Evolutionary conservation across 1,284 basidiomycete species (phyloP).

Genomic region (Ceratobasidium sp.): DNA sequence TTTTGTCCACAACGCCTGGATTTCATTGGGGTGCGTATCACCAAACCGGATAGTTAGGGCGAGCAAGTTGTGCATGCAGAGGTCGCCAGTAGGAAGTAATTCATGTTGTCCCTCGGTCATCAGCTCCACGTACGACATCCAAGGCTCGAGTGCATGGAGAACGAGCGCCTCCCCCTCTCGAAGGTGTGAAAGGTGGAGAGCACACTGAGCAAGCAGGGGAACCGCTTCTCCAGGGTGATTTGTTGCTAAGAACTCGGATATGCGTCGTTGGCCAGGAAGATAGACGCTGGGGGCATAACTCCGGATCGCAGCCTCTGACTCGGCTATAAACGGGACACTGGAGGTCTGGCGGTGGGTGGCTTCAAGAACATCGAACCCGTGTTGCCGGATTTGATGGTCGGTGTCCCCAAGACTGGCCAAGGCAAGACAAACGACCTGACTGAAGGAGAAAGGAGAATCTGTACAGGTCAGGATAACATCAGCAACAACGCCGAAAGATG

Average conservation of each 20-base stretch:
- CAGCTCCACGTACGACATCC: constrained; percentile 80
- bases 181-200: constrained; percentile 76
- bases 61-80: constrained; percentile 84
- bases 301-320: constrained; percentile 70
- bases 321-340: constrained; percentile 23
- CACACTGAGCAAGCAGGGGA: constrained; percentile 77
- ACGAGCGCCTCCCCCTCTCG: constrained; percentile 67
- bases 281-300: constrained; percentile 83
- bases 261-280: constrained; percentile 79
- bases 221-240: constrained; percentile 78
- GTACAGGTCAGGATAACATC: constrained; percentile 74
- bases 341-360: constrained; percentile 57
- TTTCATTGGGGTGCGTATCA: constrained; percentile 81
- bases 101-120: constrained; percentile 68
- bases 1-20: constrained; percentile 83
- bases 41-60: constrained; percentile 84
- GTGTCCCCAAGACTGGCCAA: constrained; percentile 88
- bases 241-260: constrained; percentile 83
- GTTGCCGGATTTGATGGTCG: constrained; percentile 71
- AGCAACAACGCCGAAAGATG: constrained; percentile 83
- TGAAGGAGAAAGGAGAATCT: constrained; percentile 71
- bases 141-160: constrained; percentile 79
- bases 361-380: constrained; percentile 83
- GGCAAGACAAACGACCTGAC: constrained; percentile 83
- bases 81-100: constrained; percentile 69